Evolutionary conservation across 192 early-diverging fungal species (phyloP), one percentile per base, ranked within the genome.

Genomic region (Chytriomyces sp.): DNA sequence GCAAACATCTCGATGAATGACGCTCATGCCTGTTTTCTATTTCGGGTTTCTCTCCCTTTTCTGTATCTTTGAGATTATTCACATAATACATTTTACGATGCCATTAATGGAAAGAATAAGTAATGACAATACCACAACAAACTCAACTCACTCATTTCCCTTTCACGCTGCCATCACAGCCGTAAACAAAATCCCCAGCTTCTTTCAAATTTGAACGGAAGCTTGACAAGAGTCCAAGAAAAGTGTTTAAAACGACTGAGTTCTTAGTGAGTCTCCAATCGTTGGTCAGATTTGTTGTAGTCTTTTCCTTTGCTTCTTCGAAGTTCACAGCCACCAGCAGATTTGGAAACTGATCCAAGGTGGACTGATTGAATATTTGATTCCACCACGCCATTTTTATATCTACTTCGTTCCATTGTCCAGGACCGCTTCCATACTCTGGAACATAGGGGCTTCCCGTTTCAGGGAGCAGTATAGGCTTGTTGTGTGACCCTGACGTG

Each of bases 301-400:
- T 38, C 38, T 75, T 70, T 7, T 17, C 14, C 55, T 81, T 81
- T 7, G 31, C 19, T 58, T 81, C 77, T 57, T 81, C 80, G 39
- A 81, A 81, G 38, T 81, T 69, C 25, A 79, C 77, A 12, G 76
- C 55, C 52, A 79, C n/a, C 64, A 76, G 80, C 26, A 81, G 39
- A 31, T 62, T 40, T 1, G 77, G 74, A 25, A 55, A 75, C 26
- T 39, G 17, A 17, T 6, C 14, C 26, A 70, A 19, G 3, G 64
- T 66, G 0, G 41, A 38, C 30, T 14, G 25, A 22, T 14, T 53
- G 32, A 78, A 52, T 17, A 77, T 39, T 39, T 77, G 75, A 31
- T 40, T 10, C 73, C 75, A 82, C 81, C 81, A 82, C 5, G 54
- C 70, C 31, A 37, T 57, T 64, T 82, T 82, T 67, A 82, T 70